A percentile compares a stretch with the other conserved stretches of the same genome.
Conservation (phyloP, 495 filamentous ascomycete genomes). For the Lophium mytilinum region DNA sequence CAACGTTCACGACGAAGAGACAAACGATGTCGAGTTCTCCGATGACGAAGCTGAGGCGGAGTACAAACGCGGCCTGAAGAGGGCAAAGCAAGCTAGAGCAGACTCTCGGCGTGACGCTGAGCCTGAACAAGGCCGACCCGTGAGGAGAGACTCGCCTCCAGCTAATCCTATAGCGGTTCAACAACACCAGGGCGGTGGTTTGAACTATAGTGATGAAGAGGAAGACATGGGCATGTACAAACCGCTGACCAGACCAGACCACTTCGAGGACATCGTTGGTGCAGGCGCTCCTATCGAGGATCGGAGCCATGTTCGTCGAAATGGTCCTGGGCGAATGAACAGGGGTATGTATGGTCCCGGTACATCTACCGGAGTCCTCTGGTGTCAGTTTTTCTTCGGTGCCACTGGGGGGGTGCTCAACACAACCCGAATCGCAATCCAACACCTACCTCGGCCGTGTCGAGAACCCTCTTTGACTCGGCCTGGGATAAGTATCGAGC, state of each 20-base stretch:
- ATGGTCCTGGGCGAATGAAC: slow-evolving; percentile 4
- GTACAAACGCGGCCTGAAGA: slow-evolving; percentile 51
- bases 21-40: slow-evolving; percentile 82
- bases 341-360: background rate
- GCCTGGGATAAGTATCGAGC: no score
- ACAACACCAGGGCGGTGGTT: slow-evolving; percentile 1
- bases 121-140: slow-evolving; percentile 50
- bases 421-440: no score
- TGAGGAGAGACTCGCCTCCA: slow-evolving; percentile 31
- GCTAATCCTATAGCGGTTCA: background rate
- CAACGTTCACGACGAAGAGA: slow-evolving; percentile 88
- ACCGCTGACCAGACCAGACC: slow-evolving; percentile 25
- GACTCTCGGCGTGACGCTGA: background rate
- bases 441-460: no score
- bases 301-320: slow-evolving; percentile 22
- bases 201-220: slow-evolving; percentile 24
- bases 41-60: slow-evolving; percentile 91
- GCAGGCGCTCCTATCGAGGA: slow-evolving; percentile 22
- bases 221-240: slow-evolving; percentile 28
- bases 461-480: no score
- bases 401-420: no score
- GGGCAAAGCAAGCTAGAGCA: slow-evolving; percentile 22
- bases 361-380: no score
- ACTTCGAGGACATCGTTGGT: slow-evolving; percentile 20
- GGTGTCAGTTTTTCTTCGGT: no score